A percentile compares a stretch with the other conserved stretches of the same genome.
These are phyloP conservation scores for Candida rishiriensis DNA, from an alignment of 805 yeast genomes.

Conservation along the genomic window DNA sequence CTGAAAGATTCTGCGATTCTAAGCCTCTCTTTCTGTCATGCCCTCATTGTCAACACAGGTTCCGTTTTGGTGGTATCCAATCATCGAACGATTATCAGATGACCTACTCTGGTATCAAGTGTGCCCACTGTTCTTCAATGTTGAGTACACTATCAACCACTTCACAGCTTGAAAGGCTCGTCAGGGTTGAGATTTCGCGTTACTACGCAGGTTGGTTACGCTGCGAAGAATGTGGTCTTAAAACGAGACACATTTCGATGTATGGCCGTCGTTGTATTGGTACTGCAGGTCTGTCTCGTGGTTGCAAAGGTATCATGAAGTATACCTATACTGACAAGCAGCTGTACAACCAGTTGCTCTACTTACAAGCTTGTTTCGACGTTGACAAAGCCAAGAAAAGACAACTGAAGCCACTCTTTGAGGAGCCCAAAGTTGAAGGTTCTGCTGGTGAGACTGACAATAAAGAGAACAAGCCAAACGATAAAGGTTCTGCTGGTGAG, in stretches of 20 bases:
- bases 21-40: slow-evolving; percentile 56
- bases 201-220: slow-evolving; percentile 84
- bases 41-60: slow-evolving; percentile 48
- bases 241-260: slow-evolving; percentile 82
- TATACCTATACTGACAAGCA: slow-evolving; percentile 73
- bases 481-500: not conserved
- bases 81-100: slow-evolving; percentile 57
- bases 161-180: slow-evolving; percentile 68
- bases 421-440: not conserved
- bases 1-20: slow-evolving; percentile 73
- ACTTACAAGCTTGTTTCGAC: slow-evolving; percentile 75
- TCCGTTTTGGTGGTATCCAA: slow-evolving; percentile 72
- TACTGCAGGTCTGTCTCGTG: slow-evolving; percentile 51
- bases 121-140: slow-evolving; percentile 53
- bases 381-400: slow-evolving; percentile 66
- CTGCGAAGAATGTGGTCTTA: slow-evolving; percentile 85
- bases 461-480: slow-evolving; percentile 17
- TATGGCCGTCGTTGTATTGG: slow-evolving; percentile 85
- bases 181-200: slow-evolving; percentile 62
- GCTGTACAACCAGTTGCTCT: slow-evolving; percentile 80
- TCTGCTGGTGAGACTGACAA: slow-evolving; percentile 2
- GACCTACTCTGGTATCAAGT: slow-evolving; percentile 65
- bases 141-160: slow-evolving; percentile 54
- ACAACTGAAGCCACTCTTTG: slow-evolving; percentile 50
- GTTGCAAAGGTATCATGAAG: slow-evolving; percentile 78